phyloP scores from a whole-genome alignment of 169 alveolate species.

The Plasmodium yoelii region DNA sequence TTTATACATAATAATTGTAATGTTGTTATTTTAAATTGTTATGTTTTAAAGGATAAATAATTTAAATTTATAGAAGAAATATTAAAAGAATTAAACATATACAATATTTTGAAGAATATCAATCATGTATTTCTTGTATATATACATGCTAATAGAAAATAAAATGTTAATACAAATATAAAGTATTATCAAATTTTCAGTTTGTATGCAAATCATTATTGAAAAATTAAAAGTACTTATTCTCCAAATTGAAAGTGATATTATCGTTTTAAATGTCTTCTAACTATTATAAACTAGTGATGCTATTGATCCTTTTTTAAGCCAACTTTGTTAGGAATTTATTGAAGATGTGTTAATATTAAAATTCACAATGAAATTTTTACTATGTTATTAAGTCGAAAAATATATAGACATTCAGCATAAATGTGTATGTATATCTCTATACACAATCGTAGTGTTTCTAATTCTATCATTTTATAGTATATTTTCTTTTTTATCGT shows the following conservation, averaged over 20 bases:
- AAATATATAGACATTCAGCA: no score
- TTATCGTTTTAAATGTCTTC: slow-evolving; percentile 25
- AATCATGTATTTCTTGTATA: slow-evolving; percentile 49
- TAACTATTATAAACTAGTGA: slow-evolving; percentile 2
- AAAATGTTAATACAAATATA: slow-evolving; percentile 23
- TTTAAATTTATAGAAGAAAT: slow-evolving; percentile 43
- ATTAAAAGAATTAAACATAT: slow-evolving; percentile 33
- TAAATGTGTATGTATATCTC: no score
- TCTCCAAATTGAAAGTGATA: slow-evolving; percentile 18
- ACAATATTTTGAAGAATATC: slow-evolving; percentile 43
- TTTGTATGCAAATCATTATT: slow-evolving; percentile 20
- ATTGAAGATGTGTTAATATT: no score
- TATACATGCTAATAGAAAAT: slow-evolving; percentile 50
- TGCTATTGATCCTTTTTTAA: no score
- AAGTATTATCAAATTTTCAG: slow-evolving; percentile 46
- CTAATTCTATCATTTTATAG: no score
- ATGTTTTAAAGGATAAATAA: slow-evolving; percentile 24
- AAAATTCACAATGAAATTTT: no score
- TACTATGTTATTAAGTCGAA: no score
- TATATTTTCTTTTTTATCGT: no score
- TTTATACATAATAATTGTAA: slow-evolving; percentile 47
- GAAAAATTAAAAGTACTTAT: slow-evolving; percentile 30
- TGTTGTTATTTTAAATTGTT: slow-evolving; percentile 27
- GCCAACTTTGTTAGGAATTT: no score
- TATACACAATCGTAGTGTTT: no score